Evolutionary conservation across 345 rosid species (phyloP).

Genomic region (Sisymbrium altissimum): DNA sequence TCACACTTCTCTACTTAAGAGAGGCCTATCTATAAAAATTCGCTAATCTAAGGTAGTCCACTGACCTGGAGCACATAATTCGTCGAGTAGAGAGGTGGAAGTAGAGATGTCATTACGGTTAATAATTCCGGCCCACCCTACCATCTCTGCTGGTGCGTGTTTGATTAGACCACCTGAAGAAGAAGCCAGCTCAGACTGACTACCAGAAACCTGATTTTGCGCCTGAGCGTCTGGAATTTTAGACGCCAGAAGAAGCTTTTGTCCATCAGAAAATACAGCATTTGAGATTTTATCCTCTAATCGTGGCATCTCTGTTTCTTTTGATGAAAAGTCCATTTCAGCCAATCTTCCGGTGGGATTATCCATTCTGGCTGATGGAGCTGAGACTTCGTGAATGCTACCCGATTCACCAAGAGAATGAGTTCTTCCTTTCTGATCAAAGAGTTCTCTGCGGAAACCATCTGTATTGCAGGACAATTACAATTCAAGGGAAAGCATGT

Average conservation of each 20-base stretch:
- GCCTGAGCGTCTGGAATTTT: constrained; percentile 45
- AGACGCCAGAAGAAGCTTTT: constrained; percentile 38
- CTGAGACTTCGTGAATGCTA: constrained; percentile 42
- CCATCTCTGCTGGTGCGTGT: constrained; percentile 43
- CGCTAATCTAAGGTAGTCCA: constrained; percentile 20
- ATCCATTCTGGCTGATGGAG: constrained; percentile 47
- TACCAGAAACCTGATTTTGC: constrained; percentile 48
- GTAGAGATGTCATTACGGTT: constrained; percentile 39
- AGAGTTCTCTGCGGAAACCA: constrained; percentile 48
- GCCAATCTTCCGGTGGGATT: constrained; percentile 51
- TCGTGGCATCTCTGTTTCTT: constrained; percentile 45
- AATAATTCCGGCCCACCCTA: constrained; percentile 47
- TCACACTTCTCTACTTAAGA: constrained; percentile 15
- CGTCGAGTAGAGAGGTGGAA: constrained; percentile 36
- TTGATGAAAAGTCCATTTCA: constrained; percentile 44
- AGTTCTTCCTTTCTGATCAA: constrained; percentile 47
- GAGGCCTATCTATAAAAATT: constrained; percentile 14
- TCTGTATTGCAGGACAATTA: constrained; percentile 46
- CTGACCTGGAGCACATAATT: constrained; percentile 12
- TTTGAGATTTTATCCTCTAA: constrained; percentile 43
- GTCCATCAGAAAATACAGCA: constrained; percentile 47
- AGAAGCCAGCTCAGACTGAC: constrained; percentile 40
- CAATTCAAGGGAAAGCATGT: constrained; percentile 3
- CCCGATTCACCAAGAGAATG: constrained; percentile 42
- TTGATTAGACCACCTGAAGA: constrained; percentile 37